Percentiles rank a stretch among this genome's conserved stretches.
phyloP scores from a whole-genome alignment of 257 asterid species.

The Solanum clarkiae region DNA sequence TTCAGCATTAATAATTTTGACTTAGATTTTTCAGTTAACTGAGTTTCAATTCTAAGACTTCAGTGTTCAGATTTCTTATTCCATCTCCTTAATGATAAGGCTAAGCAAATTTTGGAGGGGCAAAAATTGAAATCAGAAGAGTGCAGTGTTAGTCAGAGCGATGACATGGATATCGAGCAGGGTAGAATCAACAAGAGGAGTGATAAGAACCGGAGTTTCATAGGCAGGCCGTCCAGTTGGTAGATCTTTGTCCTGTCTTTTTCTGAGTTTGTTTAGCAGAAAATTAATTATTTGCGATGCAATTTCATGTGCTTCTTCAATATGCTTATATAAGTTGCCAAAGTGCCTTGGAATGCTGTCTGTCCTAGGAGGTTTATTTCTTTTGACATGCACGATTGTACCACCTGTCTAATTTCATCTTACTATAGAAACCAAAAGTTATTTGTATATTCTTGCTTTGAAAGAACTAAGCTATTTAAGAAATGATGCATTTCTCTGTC shows the following conservation, averaged over 20 bases:
- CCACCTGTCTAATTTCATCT: background rate
- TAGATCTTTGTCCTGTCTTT: constrained; percentile 9
- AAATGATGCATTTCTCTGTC: background rate
- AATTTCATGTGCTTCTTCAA: background rate
- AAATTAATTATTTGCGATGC: background rate
- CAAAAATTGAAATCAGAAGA: constrained; percentile 10
- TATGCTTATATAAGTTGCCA: background rate
- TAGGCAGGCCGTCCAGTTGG: constrained; percentile 74
- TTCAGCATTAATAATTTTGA: background rate
- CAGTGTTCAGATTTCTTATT: background rate
- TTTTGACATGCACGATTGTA: background rate
- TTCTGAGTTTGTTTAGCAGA: background rate
- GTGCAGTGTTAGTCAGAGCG: constrained; percentile 15
- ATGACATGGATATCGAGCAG: constrained; percentile 45
- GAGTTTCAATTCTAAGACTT: background rate
- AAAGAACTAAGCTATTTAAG: background rate
- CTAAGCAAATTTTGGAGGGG: constrained; percentile 24
- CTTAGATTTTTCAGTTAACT: background rate
- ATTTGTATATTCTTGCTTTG: background rate
- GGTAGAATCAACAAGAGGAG: constrained; percentile 27
- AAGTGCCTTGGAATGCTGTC: background rate
- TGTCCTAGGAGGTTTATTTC: background rate
- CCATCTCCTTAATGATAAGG: constrained; percentile 1
- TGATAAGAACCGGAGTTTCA: constrained; percentile 22
- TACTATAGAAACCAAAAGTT: background rate